Percentiles rank a stretch among this genome's conserved stretches.
These are phyloP conservation scores for Xylaria nigripes DNA, from an alignment of 495 filamentous ascomycete genomes.

Conservation along the genomic window DNA sequence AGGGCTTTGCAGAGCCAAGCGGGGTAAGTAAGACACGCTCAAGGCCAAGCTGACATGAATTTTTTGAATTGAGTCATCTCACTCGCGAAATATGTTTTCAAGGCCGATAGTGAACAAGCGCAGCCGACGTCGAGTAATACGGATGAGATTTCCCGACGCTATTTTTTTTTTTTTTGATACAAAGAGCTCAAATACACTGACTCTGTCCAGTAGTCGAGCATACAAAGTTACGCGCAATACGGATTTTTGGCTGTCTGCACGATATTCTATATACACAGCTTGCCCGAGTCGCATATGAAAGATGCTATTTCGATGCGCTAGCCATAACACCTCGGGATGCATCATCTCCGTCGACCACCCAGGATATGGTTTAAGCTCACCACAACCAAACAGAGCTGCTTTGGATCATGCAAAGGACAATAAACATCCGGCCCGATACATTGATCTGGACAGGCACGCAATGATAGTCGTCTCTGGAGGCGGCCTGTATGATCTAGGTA, in stretches of 20 bases:
- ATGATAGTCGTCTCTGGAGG: slow-evolving; percentile 42
- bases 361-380: slow-evolving; percentile 37
- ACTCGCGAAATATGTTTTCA: not conserved
- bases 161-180: not conserved
- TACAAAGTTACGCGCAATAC: slow-evolving; percentile 37
- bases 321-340: slow-evolving; percentile 26
- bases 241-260: slow-evolving; percentile 23
- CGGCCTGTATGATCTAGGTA: slow-evolving; percentile 38
- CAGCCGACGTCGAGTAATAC: not conserved
- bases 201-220: slow-evolving; percentile 31
- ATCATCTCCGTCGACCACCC: slow-evolving; percentile 37
- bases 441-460: slow-evolving; percentile 29
- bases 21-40: slow-evolving; percentile 3
- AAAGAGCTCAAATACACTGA: not conserved
- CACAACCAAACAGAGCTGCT: slow-evolving; percentile 29
- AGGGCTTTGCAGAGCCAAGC: not conserved
- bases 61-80: not conserved
- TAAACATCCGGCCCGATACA: slow-evolving; percentile 27
- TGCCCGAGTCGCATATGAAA: slow-evolving; percentile 37
- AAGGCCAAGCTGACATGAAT: not conserved
- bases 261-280: slow-evolving; percentile 41
- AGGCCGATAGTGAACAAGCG: not conserved
- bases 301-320: slow-evolving; percentile 20
- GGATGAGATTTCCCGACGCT: slow-evolving; percentile 1
- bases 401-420: slow-evolving; percentile 37